These are phyloP conservation scores for Rhizomucor pusillus DNA, from an alignment of 371 early-diverging fungal genomes.

Conservation along the genomic window DNA sequence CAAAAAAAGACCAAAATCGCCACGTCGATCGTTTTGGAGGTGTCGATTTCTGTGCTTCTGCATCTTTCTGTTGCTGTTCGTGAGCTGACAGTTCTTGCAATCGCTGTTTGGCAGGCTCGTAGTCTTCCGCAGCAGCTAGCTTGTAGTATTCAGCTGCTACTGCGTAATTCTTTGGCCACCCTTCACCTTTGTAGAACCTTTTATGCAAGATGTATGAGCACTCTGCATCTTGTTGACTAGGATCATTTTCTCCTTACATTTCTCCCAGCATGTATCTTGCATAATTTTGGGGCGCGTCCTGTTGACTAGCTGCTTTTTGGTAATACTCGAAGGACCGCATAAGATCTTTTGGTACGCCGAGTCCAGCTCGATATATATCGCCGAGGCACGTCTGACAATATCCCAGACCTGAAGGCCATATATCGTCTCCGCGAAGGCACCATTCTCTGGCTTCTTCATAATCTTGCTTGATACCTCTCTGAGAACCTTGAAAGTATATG, in stretches of 20 bases:
- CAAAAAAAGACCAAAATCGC: constrained; percentile 20
- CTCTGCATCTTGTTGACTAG: no score
- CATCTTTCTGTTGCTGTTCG: constrained; percentile 11
- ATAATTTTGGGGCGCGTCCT: constrained; percentile 47
- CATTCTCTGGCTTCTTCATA: constrained; percentile 40
- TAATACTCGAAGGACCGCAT: constrained; percentile 44
- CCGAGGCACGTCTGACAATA: constrained; percentile 48
- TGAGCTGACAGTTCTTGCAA: constrained; percentile 13
- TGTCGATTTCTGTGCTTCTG: constrained; percentile 1
- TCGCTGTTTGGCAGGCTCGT: constrained; percentile 31
- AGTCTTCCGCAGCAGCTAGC: constrained; percentile 40
- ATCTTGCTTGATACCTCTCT: constrained; percentile 28
- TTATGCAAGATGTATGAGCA: neutral
- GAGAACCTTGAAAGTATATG: constrained; percentile 35
- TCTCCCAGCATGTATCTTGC: constrained; percentile 49
- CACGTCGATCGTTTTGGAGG: constrained; percentile 11
- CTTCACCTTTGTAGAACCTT: constrained; percentile 45
- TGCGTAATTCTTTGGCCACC: constrained; percentile 36
- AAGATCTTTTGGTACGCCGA: constrained; percentile 40
- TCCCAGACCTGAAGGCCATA: constrained; percentile 51
- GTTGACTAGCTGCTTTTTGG: constrained; percentile 49
- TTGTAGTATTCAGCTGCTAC: constrained; percentile 45
- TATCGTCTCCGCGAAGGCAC: constrained; percentile 44
- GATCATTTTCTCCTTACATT: constrained; percentile 24
- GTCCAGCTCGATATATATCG: constrained; percentile 42